Conservation (phyloP, 305 asterid genomes). For the Rubia balearica region DNA sequence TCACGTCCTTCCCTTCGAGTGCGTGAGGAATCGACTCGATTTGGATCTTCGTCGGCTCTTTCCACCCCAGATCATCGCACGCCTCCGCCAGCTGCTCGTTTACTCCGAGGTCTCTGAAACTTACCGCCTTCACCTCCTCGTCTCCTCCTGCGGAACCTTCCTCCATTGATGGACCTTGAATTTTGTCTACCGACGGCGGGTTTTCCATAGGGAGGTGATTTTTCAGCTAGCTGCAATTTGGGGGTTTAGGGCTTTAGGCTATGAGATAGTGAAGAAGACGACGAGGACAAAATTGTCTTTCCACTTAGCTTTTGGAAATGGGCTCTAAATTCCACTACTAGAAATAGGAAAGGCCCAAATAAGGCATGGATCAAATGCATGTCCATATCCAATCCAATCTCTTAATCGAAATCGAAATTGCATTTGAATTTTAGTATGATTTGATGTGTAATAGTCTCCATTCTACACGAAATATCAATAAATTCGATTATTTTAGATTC, state of each 20-base stretch:
- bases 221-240: neutral
- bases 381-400: too few relatives aligned
- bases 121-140: conserved; percentile 20
- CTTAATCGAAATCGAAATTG: too few relatives aligned
- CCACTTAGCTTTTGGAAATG: neutral
- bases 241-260: conserved; percentile 4
- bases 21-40: conserved; percentile 75
- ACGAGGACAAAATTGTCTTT: neutral
- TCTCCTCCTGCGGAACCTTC: conserved; percentile 16
- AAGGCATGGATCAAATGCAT: too few relatives aligned
- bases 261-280: neutral
- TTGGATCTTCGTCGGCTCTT: conserved; percentile 64
- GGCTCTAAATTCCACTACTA: neutral
- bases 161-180: neutral
- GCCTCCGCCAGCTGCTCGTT: conserved; percentile 57
- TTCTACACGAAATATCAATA: too few relatives aligned
- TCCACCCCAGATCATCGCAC: conserved; percentile 69
- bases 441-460: too few relatives aligned
- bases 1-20: conserved; percentile 59
- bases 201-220: neutral
- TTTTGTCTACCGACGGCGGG: neutral
- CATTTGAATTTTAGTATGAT: too few relatives aligned
- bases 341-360: too few relatives aligned
- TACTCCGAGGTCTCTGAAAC: conserved; percentile 74
- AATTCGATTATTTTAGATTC: too few relatives aligned